Evolutionary conservation across 2,329 filamentous ascomycete genomes (phyloP), one percentile per base, ranked within the genome.

Genomic region (Chaetomium globosum): DNA sequence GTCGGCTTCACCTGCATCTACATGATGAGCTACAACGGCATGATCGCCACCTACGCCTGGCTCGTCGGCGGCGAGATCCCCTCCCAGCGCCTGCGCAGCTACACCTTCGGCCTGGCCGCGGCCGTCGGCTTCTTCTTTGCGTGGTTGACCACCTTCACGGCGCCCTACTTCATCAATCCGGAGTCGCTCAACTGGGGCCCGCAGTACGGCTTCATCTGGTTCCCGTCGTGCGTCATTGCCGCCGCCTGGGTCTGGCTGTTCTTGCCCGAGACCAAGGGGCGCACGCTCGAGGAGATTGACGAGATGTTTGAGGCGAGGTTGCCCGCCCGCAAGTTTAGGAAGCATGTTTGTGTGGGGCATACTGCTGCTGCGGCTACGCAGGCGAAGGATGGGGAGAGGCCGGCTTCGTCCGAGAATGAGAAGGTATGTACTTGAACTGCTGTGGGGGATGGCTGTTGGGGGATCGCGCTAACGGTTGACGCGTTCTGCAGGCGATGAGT

Each of bases 81-180:
- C 0, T 84, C 83, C 0, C 84, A 87, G 71, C 78, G 83, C 4
- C 77, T 87, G 16, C 80, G 84, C 28, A 82, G 80, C 1, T 83
- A 86, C 68, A 86, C 84, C 0, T 86, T 87, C 65, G 84, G 84
- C 39, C 71, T 83, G 4, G 83, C 84, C 0, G 81, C 83, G 0
- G 81, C 83, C 5, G 75, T 83, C n/a, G 83, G 81, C 0, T 86
- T 87, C 72, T 75, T 85, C 16, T 80, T 81, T 2, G 84, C 83
- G 7, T 86, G 84, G 83, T 75, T 84, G 10, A 82, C 82, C 0
- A 85, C 83, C 0, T 87, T 86, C 68, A 86, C 84, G 0, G 83
- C 83, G 4, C 84, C 84, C 0, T 86, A 86, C 70, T 87, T 87
- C 69, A 86, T 87, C 74, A 86, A 86, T 67, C 81, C 82, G 0